phyloP scores from a whole-genome alignment of 768 basidiomycete species.

The Hericium erinaceus region DNA sequence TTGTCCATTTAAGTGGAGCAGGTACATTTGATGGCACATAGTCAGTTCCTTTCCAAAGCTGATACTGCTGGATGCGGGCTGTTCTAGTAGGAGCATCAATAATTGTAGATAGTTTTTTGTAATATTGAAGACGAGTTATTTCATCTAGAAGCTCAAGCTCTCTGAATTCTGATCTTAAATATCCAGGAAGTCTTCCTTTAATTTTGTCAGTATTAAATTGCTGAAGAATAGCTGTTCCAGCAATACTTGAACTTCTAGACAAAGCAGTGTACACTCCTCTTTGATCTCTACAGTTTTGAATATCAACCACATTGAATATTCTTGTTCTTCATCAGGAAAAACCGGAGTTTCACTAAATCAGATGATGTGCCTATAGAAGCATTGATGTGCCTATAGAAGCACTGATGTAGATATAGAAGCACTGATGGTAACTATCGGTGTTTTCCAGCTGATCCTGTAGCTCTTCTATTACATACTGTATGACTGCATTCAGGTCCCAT shows the following conservation, averaged over 20 bases:
- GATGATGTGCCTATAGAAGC: no score
- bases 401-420: no score
- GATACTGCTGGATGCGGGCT: background rate
- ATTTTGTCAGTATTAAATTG: conserved; percentile 6
- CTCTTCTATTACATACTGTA: no score
- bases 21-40: conserved; percentile 1
- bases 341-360: no score
- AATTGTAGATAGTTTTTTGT: background rate
- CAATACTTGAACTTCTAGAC: conserved; percentile 9
- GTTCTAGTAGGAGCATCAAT: background rate
- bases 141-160: conserved; percentile 9
- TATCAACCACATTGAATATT: conserved; percentile 11
- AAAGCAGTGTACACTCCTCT: conserved; percentile 17
- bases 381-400: no score
- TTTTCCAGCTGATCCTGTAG: no score
- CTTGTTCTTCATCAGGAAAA: no score
- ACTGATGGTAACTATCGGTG: no score
- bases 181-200: conserved; percentile 5
- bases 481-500: no score
- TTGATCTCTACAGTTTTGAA: conserved; percentile 5
- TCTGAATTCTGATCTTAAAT: conserved; percentile 14
- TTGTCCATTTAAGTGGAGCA: background rate
- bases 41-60: background rate
- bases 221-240: conserved; percentile 13
- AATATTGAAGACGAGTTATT: conserved; percentile 2